These are phyloP conservation scores for Plenodomus tracheiphilus DNA, from an alignment of 2,329 filamentous ascomycete genomes.

Conservation along the genomic window DNA sequence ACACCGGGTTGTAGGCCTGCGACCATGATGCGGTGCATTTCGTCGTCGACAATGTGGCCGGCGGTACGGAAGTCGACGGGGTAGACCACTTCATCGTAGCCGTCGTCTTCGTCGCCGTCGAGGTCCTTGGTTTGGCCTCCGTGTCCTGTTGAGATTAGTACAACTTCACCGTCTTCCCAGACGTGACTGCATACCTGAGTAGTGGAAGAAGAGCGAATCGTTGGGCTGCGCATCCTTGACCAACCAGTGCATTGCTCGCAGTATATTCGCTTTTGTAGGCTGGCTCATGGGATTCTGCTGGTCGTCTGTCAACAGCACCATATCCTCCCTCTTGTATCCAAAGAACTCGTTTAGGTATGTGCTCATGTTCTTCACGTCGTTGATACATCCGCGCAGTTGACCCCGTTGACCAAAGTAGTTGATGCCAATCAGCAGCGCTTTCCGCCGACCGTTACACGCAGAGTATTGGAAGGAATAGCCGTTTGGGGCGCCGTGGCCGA, in stretches of 20 bases:
- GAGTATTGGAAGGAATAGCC: constrained; percentile 89
- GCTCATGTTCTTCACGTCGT: constrained; percentile 97
- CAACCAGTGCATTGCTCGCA: constrained; percentile 96
- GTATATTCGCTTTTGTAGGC: constrained; percentile 91
- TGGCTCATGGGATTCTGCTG: constrained; percentile 98
- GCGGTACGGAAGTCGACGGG: constrained; percentile 78
- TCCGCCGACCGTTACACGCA: constrained; percentile 82
- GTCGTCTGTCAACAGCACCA: constrained; percentile 95
- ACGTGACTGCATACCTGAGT: constrained; percentile 68
- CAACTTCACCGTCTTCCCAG: not conserved
- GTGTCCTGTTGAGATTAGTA: constrained; percentile 59
- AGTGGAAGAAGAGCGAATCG: constrained; percentile 97
- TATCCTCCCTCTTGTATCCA: constrained; percentile 91
- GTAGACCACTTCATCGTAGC: constrained; percentile 82
- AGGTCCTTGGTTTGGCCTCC: constrained; percentile 80
- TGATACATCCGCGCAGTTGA: constrained; percentile 90
- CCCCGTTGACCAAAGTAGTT: constrained; percentile 95
- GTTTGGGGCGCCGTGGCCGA: constrained; percentile 73
- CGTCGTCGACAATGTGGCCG: constrained; percentile 82
- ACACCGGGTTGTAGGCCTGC: constrained; percentile 78
- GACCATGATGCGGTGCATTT: constrained; percentile 82
- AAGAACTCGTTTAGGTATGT: constrained; percentile 85
- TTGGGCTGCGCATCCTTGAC: constrained; percentile 91
- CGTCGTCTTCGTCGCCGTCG: constrained; percentile 79
- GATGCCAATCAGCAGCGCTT: constrained; percentile 90